A percentile compares a stretch with the other conserved stretches of the same genome.
Evolutionary conservation across 1,284 basidiomycete genomes (phyloP).

Genomic region (Quambalaria eucalypti): DNA sequence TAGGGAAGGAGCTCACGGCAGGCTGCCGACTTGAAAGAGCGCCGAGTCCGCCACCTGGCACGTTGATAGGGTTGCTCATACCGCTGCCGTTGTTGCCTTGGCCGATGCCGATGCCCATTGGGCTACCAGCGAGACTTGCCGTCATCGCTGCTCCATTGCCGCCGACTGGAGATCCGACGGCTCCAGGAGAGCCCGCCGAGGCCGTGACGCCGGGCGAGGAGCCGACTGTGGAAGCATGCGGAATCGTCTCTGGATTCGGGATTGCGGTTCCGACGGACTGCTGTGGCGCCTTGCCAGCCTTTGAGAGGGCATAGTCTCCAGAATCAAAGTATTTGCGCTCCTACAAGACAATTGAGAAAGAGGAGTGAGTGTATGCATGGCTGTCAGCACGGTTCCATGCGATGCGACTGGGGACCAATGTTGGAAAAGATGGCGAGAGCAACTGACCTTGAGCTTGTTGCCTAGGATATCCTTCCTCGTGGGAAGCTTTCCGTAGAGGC

Average conservation of each 20-base stretch:
- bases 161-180: neutral
- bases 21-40: neutral
- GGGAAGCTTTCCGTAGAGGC: slow-evolving; percentile 87
- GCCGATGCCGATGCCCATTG: neutral
- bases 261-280: slow-evolving; percentile 84
- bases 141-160: neutral
- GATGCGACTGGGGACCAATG: no score
- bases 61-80: slow-evolving; percentile 50
- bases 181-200: slow-evolving; percentile 4
- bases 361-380: slow-evolving; percentile 2
- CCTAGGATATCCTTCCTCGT: slow-evolving; percentile 81
- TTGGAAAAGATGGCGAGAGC: neutral
- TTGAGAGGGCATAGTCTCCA: slow-evolving; percentile 89
- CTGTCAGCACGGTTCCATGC: neutral
- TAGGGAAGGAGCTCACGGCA: slow-evolving; percentile 25
- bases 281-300: slow-evolving; percentile 80
- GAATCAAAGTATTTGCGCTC: slow-evolving; percentile 98
- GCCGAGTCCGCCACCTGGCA: slow-evolving; percentile 15
- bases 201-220: slow-evolving; percentile 9
- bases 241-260: slow-evolving; percentile 68
- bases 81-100: neutral
- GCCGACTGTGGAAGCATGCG: slow-evolving; percentile 44
- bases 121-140: neutral
- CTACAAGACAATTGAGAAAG: slow-evolving; percentile 49
- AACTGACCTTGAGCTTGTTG: slow-evolving; percentile 82